phyloP scores from a whole-genome alignment of 2,329 filamentous ascomycete genomes.

The Aspergillus sp. region DNA sequence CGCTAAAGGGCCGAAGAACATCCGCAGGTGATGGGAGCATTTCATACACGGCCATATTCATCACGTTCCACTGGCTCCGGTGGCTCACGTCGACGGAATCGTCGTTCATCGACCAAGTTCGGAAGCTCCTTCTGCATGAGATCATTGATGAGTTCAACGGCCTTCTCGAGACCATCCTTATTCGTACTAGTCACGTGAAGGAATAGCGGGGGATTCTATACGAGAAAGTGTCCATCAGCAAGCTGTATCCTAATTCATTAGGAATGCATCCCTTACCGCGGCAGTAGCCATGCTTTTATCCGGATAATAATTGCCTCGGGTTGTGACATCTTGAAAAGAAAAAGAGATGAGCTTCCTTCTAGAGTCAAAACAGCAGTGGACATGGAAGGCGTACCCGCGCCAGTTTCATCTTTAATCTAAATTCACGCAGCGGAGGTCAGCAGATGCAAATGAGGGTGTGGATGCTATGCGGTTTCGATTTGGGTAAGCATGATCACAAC shows the following conservation, averaged over 20 bases:
- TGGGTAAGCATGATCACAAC: slow-evolving; percentile 62
- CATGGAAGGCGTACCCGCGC: slow-evolving; percentile 79
- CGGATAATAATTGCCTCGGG: slow-evolving; percentile 90
- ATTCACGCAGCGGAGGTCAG: slow-evolving; percentile 83
- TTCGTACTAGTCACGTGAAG: slow-evolving; percentile 90
- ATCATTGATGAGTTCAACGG: slow-evolving; percentile 82
- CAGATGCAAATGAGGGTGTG: slow-evolving; percentile 73
- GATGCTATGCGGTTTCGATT: slow-evolving; percentile 54
- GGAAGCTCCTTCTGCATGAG: slow-evolving; percentile 94
- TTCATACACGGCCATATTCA: slow-evolving; percentile 72
- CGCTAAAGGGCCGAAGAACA: not conserved
- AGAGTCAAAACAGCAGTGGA: slow-evolving; percentile 38
- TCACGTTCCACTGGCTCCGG: slow-evolving; percentile 76
- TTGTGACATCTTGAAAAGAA: slow-evolving; percentile 87
- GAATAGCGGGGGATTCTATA: slow-evolving; percentile 82
- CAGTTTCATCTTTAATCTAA: slow-evolving; percentile 99
- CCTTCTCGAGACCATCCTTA: slow-evolving; percentile 85
- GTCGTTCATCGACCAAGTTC: slow-evolving; percentile 87
- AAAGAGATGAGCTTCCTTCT: slow-evolving; percentile 55
- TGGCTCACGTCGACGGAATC: slow-evolving; percentile 75
- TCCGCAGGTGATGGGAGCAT: no score
- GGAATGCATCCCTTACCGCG: slow-evolving; percentile 55
- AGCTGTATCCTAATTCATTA: not conserved
- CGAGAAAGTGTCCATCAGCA: not conserved
- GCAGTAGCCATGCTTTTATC: slow-evolving; percentile 97